Percentiles rank a stretch among this genome's conserved stretches.
Conservation (phyloP, 1,284 basidiomycete genomes). For the Papiliotrema terrestris region DNA sequence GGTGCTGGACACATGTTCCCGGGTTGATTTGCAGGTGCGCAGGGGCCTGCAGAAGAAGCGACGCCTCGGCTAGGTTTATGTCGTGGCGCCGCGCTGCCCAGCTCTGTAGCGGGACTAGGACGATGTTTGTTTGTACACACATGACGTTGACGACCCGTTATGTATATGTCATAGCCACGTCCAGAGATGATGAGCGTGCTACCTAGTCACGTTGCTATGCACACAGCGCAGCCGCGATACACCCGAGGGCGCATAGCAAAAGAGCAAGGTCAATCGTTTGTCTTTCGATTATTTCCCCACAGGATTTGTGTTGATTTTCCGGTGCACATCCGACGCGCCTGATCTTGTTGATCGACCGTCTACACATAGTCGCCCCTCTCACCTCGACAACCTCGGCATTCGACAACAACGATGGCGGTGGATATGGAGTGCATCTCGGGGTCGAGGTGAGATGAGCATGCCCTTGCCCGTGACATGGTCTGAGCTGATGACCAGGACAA, state of each 20-base stretch:
- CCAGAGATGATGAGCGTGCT: too few species aligned
- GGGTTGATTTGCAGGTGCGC: not conserved
- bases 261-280: not conserved
- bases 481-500: not conserved
- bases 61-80: not conserved
- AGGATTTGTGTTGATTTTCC: not conserved
- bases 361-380: not conserved
- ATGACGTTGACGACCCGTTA: too few species aligned
- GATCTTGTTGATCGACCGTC: not conserved
- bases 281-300: not conserved
- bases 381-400: not conserved
- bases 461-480: not conserved
- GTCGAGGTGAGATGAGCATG: not conserved
- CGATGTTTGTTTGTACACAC: not conserved
- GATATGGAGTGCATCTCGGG: not conserved
- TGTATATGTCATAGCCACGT: too few species aligned
- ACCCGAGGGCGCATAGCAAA: too few species aligned
- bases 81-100: too few species aligned
- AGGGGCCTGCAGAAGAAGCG: slow-evolving; percentile 5
- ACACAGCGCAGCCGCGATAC: too few species aligned
- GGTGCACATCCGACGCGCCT: not conserved
- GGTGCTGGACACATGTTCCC: not conserved
- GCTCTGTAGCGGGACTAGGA: not conserved
- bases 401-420: not conserved
- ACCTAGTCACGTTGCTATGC: too few species aligned